These are phyloP conservation scores for Fusarium brevicatenulatum DNA, from an alignment of 2,329 filamentous ascomycete genomes.

Conservation along the genomic window DNA sequence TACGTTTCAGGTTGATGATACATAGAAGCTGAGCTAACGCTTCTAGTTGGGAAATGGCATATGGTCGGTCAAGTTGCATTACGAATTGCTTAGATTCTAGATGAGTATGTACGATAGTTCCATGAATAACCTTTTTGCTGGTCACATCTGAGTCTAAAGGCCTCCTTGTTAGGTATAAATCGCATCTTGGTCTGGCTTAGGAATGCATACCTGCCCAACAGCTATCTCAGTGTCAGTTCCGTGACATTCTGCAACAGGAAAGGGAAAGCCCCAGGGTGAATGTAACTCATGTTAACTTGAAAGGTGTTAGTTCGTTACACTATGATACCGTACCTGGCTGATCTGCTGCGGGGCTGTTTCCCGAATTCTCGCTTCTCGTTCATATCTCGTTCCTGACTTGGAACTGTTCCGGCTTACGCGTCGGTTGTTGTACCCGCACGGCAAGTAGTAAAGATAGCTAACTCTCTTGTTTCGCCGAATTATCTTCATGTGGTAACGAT, in stretches of 20 bases:
- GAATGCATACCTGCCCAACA: too few species aligned
- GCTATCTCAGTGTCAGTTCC: not conserved
- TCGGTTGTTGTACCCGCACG: not conserved
- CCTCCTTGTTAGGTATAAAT: not conserved
- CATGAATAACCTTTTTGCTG: not conserved
- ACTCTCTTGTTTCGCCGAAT: not conserved
- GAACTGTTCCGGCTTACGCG: too few species aligned
- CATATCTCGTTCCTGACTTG: not conserved
- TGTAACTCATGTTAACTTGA: not conserved
- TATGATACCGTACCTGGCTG: not conserved
- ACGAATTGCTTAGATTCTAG: not conserved
- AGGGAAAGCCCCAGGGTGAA: not conserved
- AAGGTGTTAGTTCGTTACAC: not conserved
- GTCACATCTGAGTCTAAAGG: not conserved
- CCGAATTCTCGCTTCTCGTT: not conserved
- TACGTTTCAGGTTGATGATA: not conserved
- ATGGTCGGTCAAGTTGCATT: not conserved
- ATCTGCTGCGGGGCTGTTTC: not conserved
- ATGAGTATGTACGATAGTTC: not conserved
- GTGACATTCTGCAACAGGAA: not conserved
- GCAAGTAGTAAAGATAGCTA: too few species aligned
- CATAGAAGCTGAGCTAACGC: not conserved
- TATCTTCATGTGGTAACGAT: not conserved
- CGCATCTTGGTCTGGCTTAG: not conserved
- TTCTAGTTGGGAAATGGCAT: not conserved